Percentiles rank a stretch among this genome's conserved stretches.
phyloP scores from a whole-genome alignment of 1,284 basidiomycete genomes.

The Cryptococcus hybrid region DNA sequence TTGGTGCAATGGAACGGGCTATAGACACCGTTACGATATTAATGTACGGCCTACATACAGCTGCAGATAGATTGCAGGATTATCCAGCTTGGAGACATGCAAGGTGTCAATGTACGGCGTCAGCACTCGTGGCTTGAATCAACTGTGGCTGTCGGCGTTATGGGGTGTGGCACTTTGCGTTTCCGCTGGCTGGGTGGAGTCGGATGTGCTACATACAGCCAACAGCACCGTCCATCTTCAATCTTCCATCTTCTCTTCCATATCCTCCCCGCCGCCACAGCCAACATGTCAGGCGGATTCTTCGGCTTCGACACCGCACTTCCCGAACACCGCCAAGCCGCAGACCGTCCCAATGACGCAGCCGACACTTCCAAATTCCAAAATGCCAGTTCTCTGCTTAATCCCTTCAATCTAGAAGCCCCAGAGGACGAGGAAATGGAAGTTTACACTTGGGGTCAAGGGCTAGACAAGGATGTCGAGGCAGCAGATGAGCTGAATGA shows the following conservation, averaged over 20 bases:
- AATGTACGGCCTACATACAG: too few relatives aligned
- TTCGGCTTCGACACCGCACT: constrained; percentile 50
- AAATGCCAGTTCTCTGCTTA: constrained; percentile 10
- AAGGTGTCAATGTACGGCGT: too few relatives aligned
- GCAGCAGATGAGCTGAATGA: constrained; percentile 88
- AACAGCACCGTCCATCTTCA: background rate
- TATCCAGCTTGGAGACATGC: too few relatives aligned
- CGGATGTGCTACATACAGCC: too few relatives aligned
- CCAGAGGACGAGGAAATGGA: constrained; percentile 64
- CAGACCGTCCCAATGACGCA: background rate
- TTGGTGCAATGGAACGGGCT: too few relatives aligned
- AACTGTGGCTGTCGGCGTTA: too few relatives aligned
- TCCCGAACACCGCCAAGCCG: constrained; percentile 27
- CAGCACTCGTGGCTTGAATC: too few relatives aligned
- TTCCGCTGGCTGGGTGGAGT: too few relatives aligned
- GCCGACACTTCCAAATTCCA: constrained; percentile 20
- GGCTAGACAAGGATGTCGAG: constrained; percentile 83
- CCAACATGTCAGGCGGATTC: constrained; percentile 44
- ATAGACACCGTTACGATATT: too few relatives aligned
- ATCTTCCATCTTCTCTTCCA: background rate
- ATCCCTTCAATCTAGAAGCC: constrained; percentile 49
- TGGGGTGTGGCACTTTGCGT: too few relatives aligned
- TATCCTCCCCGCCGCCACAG: background rate
- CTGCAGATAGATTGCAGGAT: too few relatives aligned
- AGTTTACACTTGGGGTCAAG: constrained; percentile 61